A percentile compares a stretch with the other conserved stretches of the same genome.
Evolutionary conservation across 1,284 basidiomycete genomes (phyloP).

Genomic region (Ganoderma boninense): DNA sequence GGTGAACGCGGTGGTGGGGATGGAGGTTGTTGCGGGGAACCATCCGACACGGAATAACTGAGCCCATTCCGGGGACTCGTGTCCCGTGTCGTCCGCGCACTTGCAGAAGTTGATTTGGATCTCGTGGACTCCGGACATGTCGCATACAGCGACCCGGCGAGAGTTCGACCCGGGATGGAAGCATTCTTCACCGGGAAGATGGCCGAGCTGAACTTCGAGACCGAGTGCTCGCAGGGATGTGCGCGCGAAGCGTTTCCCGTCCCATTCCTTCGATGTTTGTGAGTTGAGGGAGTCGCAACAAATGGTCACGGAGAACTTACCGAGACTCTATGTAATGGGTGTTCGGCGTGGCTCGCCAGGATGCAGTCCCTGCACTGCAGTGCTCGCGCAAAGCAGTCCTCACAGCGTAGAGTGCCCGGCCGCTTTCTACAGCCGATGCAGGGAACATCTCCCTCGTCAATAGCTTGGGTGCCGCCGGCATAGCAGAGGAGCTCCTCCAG

Average conservation of each 20-base stretch:
- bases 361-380: conserved; percentile 2
- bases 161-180: not conserved
- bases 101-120: conserved; percentile 7
- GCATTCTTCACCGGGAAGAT: conserved; percentile 8
- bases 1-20: conserved; percentile 25
- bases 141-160: not conserved
- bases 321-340: conserved; percentile 4
- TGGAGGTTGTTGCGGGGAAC: conserved; percentile 23
- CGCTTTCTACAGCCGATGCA: not conserved
- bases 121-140: not conserved
- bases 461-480: conserved; percentile 5
- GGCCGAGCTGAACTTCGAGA: conserved; percentile 21
- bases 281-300: too few relatives aligned
- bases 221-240: conserved; percentile 14
- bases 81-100: not conserved
- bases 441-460: not conserved
- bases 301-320: not conserved
- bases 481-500: conserved; percentile 38
- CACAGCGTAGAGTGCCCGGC: not conserved
- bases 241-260: conserved; percentile 4
- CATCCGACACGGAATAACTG: conserved; percentile 25
- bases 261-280: conserved; percentile 6
- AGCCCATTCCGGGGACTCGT: not conserved
- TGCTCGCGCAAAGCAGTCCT: not conserved
- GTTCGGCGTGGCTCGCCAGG: not conserved